These are phyloP conservation scores for Picocystis sp. DNA, from an alignment of 163 green algal species.

Conservation along the genomic window DNA sequence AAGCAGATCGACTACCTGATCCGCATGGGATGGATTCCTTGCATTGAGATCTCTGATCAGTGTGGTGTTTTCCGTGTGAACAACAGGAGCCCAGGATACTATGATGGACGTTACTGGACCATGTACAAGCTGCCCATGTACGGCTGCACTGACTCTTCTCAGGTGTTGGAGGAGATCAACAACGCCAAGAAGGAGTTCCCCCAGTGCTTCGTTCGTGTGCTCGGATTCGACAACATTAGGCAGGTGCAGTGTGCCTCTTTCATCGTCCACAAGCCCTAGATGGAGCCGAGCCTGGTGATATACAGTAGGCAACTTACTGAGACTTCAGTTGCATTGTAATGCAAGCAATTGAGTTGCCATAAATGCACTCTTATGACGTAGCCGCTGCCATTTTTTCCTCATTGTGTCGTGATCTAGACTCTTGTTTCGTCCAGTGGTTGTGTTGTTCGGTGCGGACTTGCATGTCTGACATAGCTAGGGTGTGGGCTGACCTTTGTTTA, in stretches of 20 bases:
- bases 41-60: conserved; percentile 10
- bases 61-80: conserved; percentile 17
- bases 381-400: too few species aligned
- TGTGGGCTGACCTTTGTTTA: too few species aligned
- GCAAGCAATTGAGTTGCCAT: too few species aligned
- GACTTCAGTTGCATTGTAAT: too few species aligned
- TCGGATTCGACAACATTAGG: conserved; percentile 43
- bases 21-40: conserved; percentile 57
- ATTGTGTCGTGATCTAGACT: too few species aligned
- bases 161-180: conserved; percentile 28
- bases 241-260: conserved; percentile 74
- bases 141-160: conserved; percentile 71
- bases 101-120: conserved; percentile 90
- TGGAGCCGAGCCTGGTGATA: too few species aligned
- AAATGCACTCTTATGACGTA: too few species aligned
- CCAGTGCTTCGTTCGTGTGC: conserved; percentile 72
- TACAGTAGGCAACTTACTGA: too few species aligned
- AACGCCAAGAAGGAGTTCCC: not conserved
- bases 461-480: too few species aligned
- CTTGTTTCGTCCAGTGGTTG: too few species aligned
- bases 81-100: conserved; percentile 41
- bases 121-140: conserved; percentile 98
- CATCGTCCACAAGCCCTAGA: conserved; percentile 66
- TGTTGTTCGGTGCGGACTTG: too few species aligned
- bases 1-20: conserved; percentile 87